Percentiles rank a stretch among this genome's conserved stretches.
Conservation (phyloP, 2,329 filamentous ascomycete genomes). For the Venturiaceae sp. region DNA sequence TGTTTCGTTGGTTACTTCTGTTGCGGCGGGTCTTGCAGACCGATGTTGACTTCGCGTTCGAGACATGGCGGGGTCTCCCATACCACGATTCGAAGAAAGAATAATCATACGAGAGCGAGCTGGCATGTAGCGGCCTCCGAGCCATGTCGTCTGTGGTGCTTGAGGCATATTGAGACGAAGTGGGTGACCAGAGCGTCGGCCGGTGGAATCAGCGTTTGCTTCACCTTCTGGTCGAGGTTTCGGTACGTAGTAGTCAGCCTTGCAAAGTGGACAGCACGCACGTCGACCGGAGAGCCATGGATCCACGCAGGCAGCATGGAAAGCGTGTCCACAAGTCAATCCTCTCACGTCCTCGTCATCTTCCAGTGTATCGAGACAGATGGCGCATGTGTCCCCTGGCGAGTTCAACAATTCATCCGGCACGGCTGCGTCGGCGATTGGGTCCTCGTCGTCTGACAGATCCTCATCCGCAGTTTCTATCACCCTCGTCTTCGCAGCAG, state of each 20-base stretch:
- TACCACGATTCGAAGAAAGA: neutral
- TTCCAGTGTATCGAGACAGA: constrained; percentile 89
- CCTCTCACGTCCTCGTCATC: constrained; percentile 94
- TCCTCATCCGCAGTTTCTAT: constrained; percentile 32
- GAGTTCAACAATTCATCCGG: constrained; percentile 73
- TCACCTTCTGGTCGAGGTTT: constrained; percentile 64
- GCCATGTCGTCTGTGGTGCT: constrained; percentile 5
- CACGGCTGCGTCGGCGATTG: constrained; percentile 72
- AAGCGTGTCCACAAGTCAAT: constrained; percentile 91
- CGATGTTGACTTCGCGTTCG: neutral
- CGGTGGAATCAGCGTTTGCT: neutral
- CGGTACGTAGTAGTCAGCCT: constrained; percentile 93
- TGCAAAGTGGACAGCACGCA: constrained; percentile 94
- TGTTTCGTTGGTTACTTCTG: constrained; percentile 7
- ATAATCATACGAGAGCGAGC: neutral
- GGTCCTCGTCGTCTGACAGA: constrained; percentile 65
- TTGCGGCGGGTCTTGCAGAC: neutral
- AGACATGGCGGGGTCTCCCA: neutral
- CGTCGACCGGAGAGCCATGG: constrained; percentile 92
- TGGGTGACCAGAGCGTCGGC: neutral
- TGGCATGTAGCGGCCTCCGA: constrained; percentile 5
- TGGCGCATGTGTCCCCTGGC: constrained; percentile 88
- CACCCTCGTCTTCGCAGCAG: neutral
- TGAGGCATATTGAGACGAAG: constrained; percentile 6
- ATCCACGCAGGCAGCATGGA: constrained; percentile 91